Percentiles rank a stretch among this genome's conserved stretches.
phyloP scores from a whole-genome alignment of 2,329 filamentous ascomycete species.

The Penicillium sp. region DNA sequence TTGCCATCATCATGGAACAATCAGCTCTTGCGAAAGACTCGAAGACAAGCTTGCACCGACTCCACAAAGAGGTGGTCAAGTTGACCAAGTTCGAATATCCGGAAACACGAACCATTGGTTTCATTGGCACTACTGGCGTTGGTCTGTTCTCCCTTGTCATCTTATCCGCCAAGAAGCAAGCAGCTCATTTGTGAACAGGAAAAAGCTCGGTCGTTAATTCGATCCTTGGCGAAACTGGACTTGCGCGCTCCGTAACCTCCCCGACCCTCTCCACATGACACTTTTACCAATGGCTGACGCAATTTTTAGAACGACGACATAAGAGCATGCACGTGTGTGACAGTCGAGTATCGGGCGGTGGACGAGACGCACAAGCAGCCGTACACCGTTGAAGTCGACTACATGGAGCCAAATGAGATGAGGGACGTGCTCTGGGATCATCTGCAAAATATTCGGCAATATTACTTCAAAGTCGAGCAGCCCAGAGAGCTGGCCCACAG shows the following conservation, averaged over 20 bases:
- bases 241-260: slow-evolving; percentile 9
- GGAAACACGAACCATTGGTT: slow-evolving; percentile 8
- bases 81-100: slow-evolving; percentile 3
- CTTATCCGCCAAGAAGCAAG: background rate
- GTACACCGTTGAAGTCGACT: slow-evolving; percentile 19
- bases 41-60: background rate
- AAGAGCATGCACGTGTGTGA: slow-evolving; percentile 22
- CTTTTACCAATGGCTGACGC: background rate
- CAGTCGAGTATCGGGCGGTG: slow-evolving; percentile 20
- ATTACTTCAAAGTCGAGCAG: background rate
- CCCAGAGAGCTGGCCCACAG: background rate
- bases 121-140: slow-evolving; percentile 16
- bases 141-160: background rate
- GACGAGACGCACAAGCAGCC: slow-evolving; percentile 10
- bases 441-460: slow-evolving; percentile 11
- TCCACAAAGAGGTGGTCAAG: background rate
- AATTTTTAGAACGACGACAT: slow-evolving; percentile 15
- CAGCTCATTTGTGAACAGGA: background rate
- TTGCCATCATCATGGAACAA: background rate
- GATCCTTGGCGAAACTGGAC: background rate
- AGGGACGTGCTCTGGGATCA: slow-evolving; percentile 21
- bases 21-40: background rate
- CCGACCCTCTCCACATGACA: background rate
- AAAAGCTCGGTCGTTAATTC: slow-evolving; percentile 18
- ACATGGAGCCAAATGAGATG: slow-evolving; percentile 18